These are phyloP conservation scores for Pistacia vera DNA, from an alignment of 345 rosid species.

Conservation along the genomic window DNA sequence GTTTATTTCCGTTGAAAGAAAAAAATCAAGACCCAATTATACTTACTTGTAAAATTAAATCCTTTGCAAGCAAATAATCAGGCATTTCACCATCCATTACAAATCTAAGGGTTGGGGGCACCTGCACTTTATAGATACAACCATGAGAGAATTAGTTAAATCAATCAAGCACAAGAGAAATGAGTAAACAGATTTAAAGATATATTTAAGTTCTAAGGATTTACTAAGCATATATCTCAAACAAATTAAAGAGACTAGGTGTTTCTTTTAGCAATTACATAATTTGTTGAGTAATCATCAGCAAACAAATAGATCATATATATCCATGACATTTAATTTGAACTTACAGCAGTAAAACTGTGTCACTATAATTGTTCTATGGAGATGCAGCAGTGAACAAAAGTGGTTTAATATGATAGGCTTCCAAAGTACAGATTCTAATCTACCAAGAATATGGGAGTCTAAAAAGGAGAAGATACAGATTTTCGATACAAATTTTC, in stretches of 20 bases:
- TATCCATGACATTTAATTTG: not conserved
- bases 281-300: not conserved
- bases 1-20: not conserved
- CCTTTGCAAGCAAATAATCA: slow-evolving; percentile 84
- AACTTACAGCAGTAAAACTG: not conserved
- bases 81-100: slow-evolving; percentile 99
- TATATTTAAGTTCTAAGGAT: not conserved
- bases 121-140: slow-evolving; percentile 47
- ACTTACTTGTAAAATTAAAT: slow-evolving; percentile 95
- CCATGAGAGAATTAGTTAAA: not conserved
- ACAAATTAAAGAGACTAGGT: no score
- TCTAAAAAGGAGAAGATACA: no score
- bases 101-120: slow-evolving; percentile 93
- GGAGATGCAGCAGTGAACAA: not conserved
- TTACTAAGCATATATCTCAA: not conserved
- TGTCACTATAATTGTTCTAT: not conserved
- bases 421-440: not conserved
- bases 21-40: slow-evolving; percentile 10
- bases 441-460: no score
- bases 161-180: not conserved
- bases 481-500: no score
- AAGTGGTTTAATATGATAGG: not conserved
- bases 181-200: not conserved
- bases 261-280: not conserved
- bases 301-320: not conserved